Evolutionary conservation across 2,329 filamentous ascomycete genomes (phyloP), one percentile per base, ranked within the genome.

Genomic region (Seiridium unicorne): DNA sequence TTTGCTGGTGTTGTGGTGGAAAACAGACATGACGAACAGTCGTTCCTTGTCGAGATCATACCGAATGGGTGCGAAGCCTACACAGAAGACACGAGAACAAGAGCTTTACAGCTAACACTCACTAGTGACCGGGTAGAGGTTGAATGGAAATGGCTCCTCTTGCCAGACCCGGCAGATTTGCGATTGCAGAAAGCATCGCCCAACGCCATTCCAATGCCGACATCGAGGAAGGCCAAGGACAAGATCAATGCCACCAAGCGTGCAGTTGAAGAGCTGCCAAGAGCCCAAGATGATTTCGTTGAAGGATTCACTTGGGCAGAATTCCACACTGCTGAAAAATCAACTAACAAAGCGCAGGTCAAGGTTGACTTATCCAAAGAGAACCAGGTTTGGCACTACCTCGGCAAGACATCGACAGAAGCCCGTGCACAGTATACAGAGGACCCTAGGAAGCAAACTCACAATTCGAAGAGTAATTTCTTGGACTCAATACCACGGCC

Each of bases 381-480:
- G 13, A 85, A 94, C 62, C 89, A 91, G 71, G 74, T 97, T 18
- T 98, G 93, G 92, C 85, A 92, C 76, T 98, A 97, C 73, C 82
- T 99, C 62, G 92, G 92, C 38, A 87, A 87, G 72, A 85, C 84
- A 26, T 98, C 94, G 31, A 97, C 94, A 5, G 94, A 98, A 70
- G 90, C 92, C 58, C 93, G 89, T 73, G 89, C 93, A 34, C 92
- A 96, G 72, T 99, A 95, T 76, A 96, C 93, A 4, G 91, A 95
- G 68, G 88, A 96, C 75, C 85, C 84, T 48, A 64, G 69, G 7
- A 81, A 75, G 10, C 81, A 76, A n/a, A 78, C 78, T 51, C 83
- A 92, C 73, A 91, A 92, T 61, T 77, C 82, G 2, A 88, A 84
- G 74, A 88, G 87, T 65, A 90, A 89, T 70, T 93, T 89, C 73